Percentiles rank a stretch among this genome's conserved stretches.
phyloP scores from a whole-genome alignment of 495 filamentous ascomycete genomes.

The Xylaria scruposa region DNA sequence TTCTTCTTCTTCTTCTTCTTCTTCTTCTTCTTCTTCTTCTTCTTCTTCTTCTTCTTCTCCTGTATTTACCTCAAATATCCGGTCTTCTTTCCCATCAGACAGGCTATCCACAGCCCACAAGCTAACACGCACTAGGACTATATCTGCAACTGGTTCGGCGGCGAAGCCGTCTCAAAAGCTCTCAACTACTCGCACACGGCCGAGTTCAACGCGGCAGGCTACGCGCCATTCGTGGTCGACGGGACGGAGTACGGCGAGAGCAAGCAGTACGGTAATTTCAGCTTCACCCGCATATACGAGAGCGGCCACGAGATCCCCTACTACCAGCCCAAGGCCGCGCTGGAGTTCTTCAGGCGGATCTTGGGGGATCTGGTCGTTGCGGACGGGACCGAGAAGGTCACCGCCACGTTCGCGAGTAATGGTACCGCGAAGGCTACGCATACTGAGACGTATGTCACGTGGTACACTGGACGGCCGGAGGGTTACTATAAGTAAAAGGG shows the following conservation, averaged over 20 bases:
- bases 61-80: too few species aligned
- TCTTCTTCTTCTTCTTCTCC: too few species aligned
- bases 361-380: conserved; percentile 9
- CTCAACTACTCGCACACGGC: conserved; percentile 43
- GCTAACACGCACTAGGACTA: conserved; percentile 57
- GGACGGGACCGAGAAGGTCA: conserved; percentile 38
- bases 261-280: conserved; percentile 66
- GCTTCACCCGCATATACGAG: conserved; percentile 67
- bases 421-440: conserved; percentile 61
- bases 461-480: conserved; percentile 36
- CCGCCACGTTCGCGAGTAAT: conserved; percentile 49
- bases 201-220: conserved; percentile 58
- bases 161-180: conserved; percentile 57
- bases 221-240: conserved; percentile 49
- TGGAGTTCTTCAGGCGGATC: conserved; percentile 47
- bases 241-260: conserved; percentile 42
- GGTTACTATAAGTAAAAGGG: conserved; percentile 31
- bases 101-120: too few species aligned
- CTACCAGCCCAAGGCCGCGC: conserved; percentile 64
- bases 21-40: too few species aligned
- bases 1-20: conserved; percentile 61
- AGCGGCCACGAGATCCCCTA: conserved; percentile 67
- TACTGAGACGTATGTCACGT: conserved; percentile 54
- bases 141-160: conserved; percentile 63
- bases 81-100: too few species aligned